Percentiles rank a stretch among this genome's conserved stretches.
Conservation (phyloP, 352 stramenopile species). For the Phytophthora syringae region DNA sequence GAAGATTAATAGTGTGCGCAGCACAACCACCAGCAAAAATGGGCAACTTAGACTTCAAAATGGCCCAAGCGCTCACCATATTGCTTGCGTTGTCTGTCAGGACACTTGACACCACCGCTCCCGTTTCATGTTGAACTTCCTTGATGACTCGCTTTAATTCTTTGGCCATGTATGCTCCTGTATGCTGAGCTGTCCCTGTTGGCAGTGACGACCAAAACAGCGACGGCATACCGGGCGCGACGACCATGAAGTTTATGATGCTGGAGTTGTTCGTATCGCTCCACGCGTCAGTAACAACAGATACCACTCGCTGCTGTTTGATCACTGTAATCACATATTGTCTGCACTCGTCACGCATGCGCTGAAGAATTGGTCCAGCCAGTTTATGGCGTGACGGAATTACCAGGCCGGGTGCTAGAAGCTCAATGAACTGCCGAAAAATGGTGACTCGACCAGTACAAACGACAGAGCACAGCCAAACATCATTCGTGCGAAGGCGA, state of each 20-base stretch:
- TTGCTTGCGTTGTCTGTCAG: background rate
- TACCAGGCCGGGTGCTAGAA: background rate
- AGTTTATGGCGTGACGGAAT: background rate
- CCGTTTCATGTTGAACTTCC: slow-evolving; percentile 1
- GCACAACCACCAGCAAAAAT: slow-evolving; percentile 11
- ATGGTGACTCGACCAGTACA: slow-evolving; percentile 1
- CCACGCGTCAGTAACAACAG: slow-evolving; percentile 2
- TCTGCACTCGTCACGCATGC: background rate
- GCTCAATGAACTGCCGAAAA: slow-evolving; percentile 7
- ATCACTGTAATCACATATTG: background rate
- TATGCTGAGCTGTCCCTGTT: background rate
- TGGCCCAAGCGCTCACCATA: background rate
- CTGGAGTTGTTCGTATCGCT: slow-evolving; percentile 5
- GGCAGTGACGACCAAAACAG: background rate
- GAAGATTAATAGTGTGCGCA: background rate
- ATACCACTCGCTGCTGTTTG: background rate
- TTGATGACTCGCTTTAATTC: slow-evolving; percentile 1
- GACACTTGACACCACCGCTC: background rate
- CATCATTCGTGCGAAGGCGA: slow-evolving; percentile 7
- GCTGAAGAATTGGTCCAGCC: background rate
- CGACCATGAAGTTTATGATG: slow-evolving; percentile 9
- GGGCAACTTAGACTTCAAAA: slow-evolving; percentile 4
- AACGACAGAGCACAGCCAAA: background rate
- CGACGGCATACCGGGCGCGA: background rate
- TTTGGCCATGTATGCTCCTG: background rate